Conservation (phyloP, 345 rosid genomes). For the Pistacia atlantica region DNA sequence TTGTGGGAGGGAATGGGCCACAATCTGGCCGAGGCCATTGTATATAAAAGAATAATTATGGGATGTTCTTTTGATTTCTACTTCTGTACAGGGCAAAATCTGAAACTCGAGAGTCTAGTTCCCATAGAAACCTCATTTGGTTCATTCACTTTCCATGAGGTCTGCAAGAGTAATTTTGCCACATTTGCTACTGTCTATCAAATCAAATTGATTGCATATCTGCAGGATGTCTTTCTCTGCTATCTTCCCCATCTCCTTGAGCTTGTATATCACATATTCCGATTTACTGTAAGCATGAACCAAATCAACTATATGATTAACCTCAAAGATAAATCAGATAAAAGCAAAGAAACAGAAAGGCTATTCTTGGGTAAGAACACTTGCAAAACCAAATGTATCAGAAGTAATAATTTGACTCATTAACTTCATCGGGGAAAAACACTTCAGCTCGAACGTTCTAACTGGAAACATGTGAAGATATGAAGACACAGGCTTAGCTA, state of each 20-base stretch:
- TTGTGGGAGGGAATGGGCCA: neutral
- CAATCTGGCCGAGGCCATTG: neutral
- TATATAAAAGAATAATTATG: neutral
- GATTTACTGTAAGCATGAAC: constrained; percentile 56
- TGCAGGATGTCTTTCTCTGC: constrained; percentile 57
- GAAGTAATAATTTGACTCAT: neutral
- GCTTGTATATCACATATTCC: constrained; percentile 69
- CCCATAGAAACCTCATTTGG: neutral
- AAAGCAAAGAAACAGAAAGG: neutral
- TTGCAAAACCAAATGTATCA: neutral
- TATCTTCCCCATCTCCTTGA: constrained; percentile 76
- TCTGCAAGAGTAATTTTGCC: constrained; percentile 64
- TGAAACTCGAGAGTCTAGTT: too few species aligned
- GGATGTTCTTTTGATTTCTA: neutral
- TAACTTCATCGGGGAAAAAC: neutral
- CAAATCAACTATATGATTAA: constrained; percentile 8
- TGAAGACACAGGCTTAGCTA: too few species aligned
- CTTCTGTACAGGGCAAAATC: constrained; percentile 6
- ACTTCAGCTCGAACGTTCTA: neutral
- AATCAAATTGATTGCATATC: constrained; percentile 58
- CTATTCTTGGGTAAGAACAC: neutral
- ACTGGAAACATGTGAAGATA: neutral
- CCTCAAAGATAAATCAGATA: neutral
- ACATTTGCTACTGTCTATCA: constrained; percentile 39
- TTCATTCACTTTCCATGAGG: constrained; percentile 45